Percentiles rank a stretch among this genome's conserved stretches.
phyloP scores from a whole-genome alignment of 2,329 filamentous ascomycete species.

The Ceratocystis ficicola region DNA sequence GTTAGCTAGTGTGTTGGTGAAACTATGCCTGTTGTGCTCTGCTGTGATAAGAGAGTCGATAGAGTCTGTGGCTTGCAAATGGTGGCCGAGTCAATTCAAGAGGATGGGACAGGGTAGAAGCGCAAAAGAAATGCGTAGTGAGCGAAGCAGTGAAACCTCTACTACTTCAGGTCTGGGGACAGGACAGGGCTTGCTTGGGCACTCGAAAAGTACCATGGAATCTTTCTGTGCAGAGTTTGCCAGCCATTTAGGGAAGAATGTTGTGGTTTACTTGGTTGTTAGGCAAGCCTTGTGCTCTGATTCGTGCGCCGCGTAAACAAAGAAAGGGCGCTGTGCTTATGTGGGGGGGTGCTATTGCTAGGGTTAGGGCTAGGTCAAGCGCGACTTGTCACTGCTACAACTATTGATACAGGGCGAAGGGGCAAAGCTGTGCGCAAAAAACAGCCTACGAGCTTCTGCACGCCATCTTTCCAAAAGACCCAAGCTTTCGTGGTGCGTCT shows the following conservation, averaged over 20 bases:
- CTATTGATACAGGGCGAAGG: neutral
- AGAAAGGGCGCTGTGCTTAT: neutral
- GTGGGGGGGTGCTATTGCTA: no score
- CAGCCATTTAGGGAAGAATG: slow-evolving; percentile 6
- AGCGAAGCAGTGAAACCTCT: neutral
- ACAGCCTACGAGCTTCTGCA: no score
- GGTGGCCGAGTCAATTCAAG: neutral
- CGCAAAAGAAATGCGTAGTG: no score
- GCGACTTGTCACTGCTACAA: neutral
- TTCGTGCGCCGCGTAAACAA: slow-evolving; percentile 14
- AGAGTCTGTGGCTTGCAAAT: neutral
- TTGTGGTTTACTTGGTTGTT: neutral
- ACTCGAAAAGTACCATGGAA: neutral
- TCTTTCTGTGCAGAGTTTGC: neutral
- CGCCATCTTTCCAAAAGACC: no score
- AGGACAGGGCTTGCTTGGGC: neutral
- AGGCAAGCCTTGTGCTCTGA: neutral
- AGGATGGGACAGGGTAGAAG: neutral
- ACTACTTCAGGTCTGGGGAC: neutral
- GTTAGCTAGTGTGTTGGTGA: neutral
- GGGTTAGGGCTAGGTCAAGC: neutral
- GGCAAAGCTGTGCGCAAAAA: no score
- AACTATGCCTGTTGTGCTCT: neutral
- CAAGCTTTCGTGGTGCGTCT: no score
- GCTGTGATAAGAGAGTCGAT: neutral